These are phyloP conservation scores for Auricularia auricula-judae DNA, from an alignment of 768 basidiomycete species.

Conservation along the genomic window DNA sequence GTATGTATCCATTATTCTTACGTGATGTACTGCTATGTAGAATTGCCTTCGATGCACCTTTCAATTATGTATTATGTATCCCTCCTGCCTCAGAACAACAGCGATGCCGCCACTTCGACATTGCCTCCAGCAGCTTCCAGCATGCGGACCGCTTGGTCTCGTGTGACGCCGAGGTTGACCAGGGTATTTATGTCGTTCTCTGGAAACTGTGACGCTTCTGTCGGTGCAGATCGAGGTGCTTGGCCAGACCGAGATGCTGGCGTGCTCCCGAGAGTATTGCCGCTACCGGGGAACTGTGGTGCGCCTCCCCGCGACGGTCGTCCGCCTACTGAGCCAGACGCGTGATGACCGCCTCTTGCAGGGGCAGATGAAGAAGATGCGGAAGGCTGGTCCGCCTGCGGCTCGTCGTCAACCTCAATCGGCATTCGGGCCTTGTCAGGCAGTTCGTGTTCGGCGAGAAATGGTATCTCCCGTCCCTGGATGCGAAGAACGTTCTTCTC, in stretches of 20 bases:
- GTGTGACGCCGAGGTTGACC: slow-evolving; percentile 64
- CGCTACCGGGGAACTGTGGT: slow-evolving; percentile 55
- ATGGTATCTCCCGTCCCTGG: slow-evolving; percentile 76
- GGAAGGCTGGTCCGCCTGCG: slow-evolving; percentile 15
- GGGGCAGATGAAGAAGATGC: slow-evolving; percentile 7
- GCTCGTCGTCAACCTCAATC: slow-evolving; percentile 16
- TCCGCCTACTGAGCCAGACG: slow-evolving; percentile 16
- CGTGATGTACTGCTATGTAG: neutral
- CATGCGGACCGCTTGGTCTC: slow-evolving; percentile 66
- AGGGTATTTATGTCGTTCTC: slow-evolving; percentile 56
- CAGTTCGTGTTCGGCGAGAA: slow-evolving; percentile 90
- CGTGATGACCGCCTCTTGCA: slow-evolving; percentile 11
- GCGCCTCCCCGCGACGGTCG: slow-evolving; percentile 13
- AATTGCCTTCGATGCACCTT: neutral
- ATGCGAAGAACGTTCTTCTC: slow-evolving; percentile 85
- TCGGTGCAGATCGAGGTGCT: slow-evolving; percentile 14
- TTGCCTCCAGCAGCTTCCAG: slow-evolving; percentile 78
- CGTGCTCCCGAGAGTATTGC: slow-evolving; percentile 44
- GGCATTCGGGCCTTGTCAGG: slow-evolving; percentile 60
- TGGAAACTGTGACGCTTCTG: slow-evolving; percentile 26
- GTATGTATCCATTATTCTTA: neutral
- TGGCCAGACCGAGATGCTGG: slow-evolving; percentile 19
- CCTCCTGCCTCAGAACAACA: slow-evolving; percentile 46
- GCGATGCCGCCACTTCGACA: slow-evolving; percentile 76
- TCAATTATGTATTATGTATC: neutral